Evolutionary conservation across 129 eudicot species (phyloP).

Genomic region (Flaveria sonorensis): DNA sequence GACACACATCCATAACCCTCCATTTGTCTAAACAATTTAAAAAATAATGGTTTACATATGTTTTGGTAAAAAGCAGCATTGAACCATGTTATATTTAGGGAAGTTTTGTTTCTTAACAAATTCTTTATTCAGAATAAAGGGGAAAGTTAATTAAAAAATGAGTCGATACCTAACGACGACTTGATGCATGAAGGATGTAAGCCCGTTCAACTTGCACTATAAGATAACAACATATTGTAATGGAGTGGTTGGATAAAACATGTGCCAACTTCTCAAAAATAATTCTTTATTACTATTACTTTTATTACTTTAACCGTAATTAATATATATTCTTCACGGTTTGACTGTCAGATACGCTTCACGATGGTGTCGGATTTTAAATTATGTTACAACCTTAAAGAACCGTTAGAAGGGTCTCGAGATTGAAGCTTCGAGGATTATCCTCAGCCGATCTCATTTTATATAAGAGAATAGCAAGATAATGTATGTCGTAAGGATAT

Average conservation of each 20-base stretch:
- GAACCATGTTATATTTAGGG: not conserved
- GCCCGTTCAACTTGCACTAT: slow-evolving; percentile 26
- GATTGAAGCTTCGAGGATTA: not conserved
- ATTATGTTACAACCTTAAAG: not conserved
- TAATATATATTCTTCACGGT: no score
- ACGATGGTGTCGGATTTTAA: not conserved
- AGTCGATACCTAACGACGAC: slow-evolving; percentile 20
- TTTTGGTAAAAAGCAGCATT: not conserved
- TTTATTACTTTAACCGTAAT: not conserved
- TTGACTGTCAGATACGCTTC: no score
- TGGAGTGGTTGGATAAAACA: slow-evolving; percentile 40
- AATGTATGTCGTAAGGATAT: no score
- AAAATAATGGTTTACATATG: not conserved
- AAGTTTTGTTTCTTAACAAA: not conserved
- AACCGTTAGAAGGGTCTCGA: not conserved
- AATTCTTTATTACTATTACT: not conserved
- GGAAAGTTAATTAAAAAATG: not conserved
- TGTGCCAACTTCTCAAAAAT: not conserved
- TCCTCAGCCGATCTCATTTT: no score
- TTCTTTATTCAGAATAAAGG: not conserved
- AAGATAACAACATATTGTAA: slow-evolving; percentile 21
- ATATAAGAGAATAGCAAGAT: no score
- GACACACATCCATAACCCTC: no score
- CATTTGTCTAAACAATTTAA: no score
- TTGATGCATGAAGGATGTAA: slow-evolving; percentile 20